phyloP scores from a whole-genome alignment of 1,284 basidiomycete species.

The Leccinum pachyderme region DNA sequence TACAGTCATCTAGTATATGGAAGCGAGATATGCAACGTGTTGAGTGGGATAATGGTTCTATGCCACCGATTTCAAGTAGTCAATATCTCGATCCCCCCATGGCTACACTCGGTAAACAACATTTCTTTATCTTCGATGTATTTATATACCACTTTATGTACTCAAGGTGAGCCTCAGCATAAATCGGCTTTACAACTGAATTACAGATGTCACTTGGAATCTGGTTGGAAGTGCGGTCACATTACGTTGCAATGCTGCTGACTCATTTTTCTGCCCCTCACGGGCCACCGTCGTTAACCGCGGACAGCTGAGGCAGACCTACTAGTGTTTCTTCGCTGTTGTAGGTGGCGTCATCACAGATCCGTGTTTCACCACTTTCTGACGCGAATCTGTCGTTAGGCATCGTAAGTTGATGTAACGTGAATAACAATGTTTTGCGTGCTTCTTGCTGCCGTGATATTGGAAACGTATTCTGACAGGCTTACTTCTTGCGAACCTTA shows the following conservation, averaged over 20 bases:
- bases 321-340: too few species aligned
- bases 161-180: background rate
- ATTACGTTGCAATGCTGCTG: background rate
- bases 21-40: too few species aligned
- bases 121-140: too few species aligned
- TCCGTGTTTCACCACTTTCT: background rate
- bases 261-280: background rate
- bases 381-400: background rate
- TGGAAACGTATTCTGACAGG: background rate
- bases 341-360: background rate
- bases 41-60: too few species aligned
- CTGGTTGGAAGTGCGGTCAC: background rate
- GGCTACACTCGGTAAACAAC: background rate
- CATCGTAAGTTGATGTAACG: background rate
- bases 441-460: background rate
- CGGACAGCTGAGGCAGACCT: too few species aligned
- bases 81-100: too few species aligned
- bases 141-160: background rate
- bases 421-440: background rate
- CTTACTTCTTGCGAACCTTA: background rate
- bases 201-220: background rate
- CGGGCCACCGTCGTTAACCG: background rate
- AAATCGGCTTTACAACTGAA: background rate
- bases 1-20: background rate
- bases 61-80: too few species aligned